Evolutionary conservation across 768 basidiomycete species (phyloP).

Genomic region (Amanita rimosa): DNA sequence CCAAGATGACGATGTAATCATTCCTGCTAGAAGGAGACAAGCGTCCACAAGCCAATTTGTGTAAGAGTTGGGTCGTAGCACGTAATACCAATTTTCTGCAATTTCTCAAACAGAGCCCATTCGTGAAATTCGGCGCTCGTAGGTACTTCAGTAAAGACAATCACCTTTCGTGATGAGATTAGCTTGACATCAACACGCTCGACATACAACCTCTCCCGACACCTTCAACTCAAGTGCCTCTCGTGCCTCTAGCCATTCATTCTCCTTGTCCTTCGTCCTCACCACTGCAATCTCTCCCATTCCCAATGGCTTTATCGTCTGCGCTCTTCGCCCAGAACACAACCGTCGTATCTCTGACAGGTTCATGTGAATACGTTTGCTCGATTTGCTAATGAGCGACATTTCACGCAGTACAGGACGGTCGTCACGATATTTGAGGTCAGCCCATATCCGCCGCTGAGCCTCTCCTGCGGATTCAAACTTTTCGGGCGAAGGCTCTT

Average conservation of each 20-base stretch:
- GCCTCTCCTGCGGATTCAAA: slow-evolving; percentile 52
- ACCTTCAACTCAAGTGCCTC: slow-evolving; percentile 76
- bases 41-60: no score
- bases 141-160: no score
- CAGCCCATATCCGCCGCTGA: slow-evolving; percentile 82
- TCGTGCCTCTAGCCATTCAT: slow-evolving; percentile 86
- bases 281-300: slow-evolving; percentile 93
- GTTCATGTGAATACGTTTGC: slow-evolving; percentile 69
- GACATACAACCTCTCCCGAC: slow-evolving; percentile 80
- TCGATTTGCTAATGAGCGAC: slow-evolving; percentile 77
- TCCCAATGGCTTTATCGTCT: slow-evolving; percentile 72
- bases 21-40: no score
- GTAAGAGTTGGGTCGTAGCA: no score
- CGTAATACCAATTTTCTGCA: no score
- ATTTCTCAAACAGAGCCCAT: no score
- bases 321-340: slow-evolving; percentile 73
- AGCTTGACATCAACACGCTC: slow-evolving; percentile 41
- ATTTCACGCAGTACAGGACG: slow-evolving; percentile 72
- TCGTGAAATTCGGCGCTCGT: no score
- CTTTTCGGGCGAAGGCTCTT: slow-evolving; percentile 47
- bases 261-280: slow-evolving; percentile 53
- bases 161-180: no score
- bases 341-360: slow-evolving; percentile 62
- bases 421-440: slow-evolving; percentile 89
- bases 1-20: no score